Evolutionary conservation across 768 basidiomycete genomes (phyloP), one percentile per base, ranked within the genome.

Genomic region (Leucocoprinus sp.): DNA sequence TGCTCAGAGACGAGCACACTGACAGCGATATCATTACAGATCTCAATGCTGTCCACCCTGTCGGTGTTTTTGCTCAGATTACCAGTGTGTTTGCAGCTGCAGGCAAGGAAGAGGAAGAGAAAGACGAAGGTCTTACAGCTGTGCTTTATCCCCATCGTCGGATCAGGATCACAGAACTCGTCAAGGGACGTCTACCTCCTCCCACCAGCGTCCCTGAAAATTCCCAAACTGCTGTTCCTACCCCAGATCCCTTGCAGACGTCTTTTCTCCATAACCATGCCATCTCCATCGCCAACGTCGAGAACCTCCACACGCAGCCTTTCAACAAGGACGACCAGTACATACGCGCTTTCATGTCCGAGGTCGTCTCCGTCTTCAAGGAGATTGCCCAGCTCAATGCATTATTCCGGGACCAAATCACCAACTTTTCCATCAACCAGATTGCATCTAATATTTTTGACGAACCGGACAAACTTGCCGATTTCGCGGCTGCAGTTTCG

Each of bases 371-470:
- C 36, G 91, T 93, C 29, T 97, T 98, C 78, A 98, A 98, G 70
- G 93, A 97, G 59, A 96, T 98, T 49, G 93, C 93, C 0, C 90
- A 93, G 61, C 76, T 97, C 34, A 95, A 96, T 63, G 93, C 93
- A 1, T 80, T 97, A 53, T 97, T 98, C 82, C 86, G 93, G 34
- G 95, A 97, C 68, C 93, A 97, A 60, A 95, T 97, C 54, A 92
- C 93, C 51, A 92, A 91, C 61, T 96, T 96, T 63, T 87, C 87
- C 12, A 92, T 95, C 64, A 85, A 86, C 60, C 91, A 95, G 60
- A 79, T 90, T 45, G 85, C 92, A 1, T 76, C 85, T 7, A 96
- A 92, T 64, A 87, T 96, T 45, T 97, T 98, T 55, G 93, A 97
- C 57, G 93, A 97, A 57, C 95, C 95, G 0, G 93, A 96, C 62